A percentile compares a stretch with the other conserved stretches of the same genome.
Conservation (phyloP, 179 eudicot genomes). For the Amaranthus tricolor region DNA sequence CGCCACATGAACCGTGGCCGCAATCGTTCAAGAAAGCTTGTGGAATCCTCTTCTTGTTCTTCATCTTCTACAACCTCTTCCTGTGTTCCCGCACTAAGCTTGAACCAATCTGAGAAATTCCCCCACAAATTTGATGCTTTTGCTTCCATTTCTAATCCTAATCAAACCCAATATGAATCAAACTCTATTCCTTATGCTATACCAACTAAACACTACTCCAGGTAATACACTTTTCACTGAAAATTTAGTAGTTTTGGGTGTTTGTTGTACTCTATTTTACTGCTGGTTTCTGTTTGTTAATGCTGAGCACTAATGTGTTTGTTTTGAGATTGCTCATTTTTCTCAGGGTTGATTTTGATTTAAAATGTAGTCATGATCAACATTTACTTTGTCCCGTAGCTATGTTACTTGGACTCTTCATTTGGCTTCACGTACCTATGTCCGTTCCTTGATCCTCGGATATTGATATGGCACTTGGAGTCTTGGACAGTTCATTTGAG, state of each 20-base stretch:
- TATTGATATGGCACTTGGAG: no score
- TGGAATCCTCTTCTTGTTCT: slow-evolving; percentile 19
- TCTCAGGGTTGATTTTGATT: neutral
- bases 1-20: slow-evolving; percentile 32
- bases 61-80: neutral
- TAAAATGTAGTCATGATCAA: neutral
- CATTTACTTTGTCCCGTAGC: neutral
- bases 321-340: neutral
- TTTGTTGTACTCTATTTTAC: neutral
- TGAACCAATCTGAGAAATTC: slow-evolving; percentile 3
- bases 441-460: no score
- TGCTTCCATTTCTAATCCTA: neutral
- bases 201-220: slow-evolving; percentile 15
- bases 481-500: no score
- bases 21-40: slow-evolving; percentile 30
- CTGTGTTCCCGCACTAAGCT: neutral
- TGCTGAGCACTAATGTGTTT: neutral
- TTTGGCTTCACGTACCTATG: no score
- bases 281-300: neutral
- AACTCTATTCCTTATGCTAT: slow-evolving; percentile 24
- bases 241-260: no score
- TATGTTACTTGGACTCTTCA: no score
- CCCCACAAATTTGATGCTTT: slow-evolving; percentile 13
- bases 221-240: neutral
- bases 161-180: slow-evolving; percentile 14